These are phyloP conservation scores for Xylaria sp. DNA, from an alignment of 2,329 filamentous ascomycete species.

Conservation along the genomic window DNA sequence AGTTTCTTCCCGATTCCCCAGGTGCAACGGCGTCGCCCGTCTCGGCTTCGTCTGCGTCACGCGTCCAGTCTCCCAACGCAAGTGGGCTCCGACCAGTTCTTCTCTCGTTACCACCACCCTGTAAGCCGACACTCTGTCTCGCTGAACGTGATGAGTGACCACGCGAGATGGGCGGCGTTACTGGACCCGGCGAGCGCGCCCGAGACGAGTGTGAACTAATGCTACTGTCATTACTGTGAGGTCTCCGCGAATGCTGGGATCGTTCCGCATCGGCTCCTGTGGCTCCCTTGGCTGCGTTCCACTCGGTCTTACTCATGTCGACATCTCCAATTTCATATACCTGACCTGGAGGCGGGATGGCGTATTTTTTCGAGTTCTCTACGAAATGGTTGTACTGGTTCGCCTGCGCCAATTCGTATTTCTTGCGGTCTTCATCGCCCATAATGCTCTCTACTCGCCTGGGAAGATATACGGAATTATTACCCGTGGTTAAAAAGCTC, in stretches of 20 bases:
- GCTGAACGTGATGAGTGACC: constrained; percentile 31
- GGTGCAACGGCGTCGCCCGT: constrained; percentile 1
- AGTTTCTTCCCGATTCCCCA: background rate
- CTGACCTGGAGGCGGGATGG: constrained; percentile 55
- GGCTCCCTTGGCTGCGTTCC: constrained; percentile 53
- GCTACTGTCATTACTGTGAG: constrained; percentile 41
- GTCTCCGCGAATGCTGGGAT: constrained; percentile 39
- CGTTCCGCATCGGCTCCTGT: constrained; percentile 39
- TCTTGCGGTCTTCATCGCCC: constrained; percentile 78
- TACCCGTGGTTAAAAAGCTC: constrained; percentile 69
- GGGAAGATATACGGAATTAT: constrained; percentile 72
- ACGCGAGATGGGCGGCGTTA: constrained; percentile 18
- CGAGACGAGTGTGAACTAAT: constrained; percentile 32
- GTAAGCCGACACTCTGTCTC: constrained; percentile 40
- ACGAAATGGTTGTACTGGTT: constrained; percentile 56
- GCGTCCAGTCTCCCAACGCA: constrained; percentile 38
- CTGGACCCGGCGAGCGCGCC: constrained; percentile 27
- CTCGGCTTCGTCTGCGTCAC: constrained; percentile 5
- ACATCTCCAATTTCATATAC: constrained; percentile 62
- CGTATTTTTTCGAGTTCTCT: constrained; percentile 48
- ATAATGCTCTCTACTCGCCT: constrained; percentile 79
- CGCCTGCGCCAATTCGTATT: constrained; percentile 76
- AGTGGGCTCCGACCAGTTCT: constrained; percentile 53
- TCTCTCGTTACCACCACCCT: constrained; percentile 42
- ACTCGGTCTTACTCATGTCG: constrained; percentile 54